A percentile compares a stretch with the other conserved stretches of the same genome.
Evolutionary conservation across 1,284 basidiomycete species (phyloP).

Genomic region (Porogramme epimiltina): DNA sequence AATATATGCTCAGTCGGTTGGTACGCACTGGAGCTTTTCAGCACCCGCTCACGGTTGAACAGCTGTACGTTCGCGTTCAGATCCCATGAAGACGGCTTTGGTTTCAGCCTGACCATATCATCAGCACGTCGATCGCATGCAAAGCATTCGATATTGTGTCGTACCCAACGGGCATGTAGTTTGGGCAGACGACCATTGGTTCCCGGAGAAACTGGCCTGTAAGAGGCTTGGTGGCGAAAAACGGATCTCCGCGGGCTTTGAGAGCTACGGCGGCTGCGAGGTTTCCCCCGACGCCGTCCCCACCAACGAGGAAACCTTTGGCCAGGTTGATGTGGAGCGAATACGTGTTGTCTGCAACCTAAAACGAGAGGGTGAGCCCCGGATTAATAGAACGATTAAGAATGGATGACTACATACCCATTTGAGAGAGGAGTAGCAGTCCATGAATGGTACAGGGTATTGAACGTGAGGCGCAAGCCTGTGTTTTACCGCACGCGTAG

Average conservation of each 20-base stretch:
- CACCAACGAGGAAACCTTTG: conserved; percentile 27
- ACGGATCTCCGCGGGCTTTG: conserved; percentile 23
- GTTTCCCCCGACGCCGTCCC: conserved; percentile 27
- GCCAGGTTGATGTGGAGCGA: conserved; percentile 8
- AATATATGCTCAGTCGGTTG: neutral
- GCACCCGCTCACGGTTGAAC: neutral
- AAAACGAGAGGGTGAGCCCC: neutral
- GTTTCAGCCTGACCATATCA: neutral
- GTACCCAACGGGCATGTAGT: neutral
- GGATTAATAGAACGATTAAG: too few species aligned
- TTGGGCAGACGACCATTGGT: neutral
- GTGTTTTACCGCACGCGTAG: neutral
- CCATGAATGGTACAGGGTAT: conserved; percentile 19
- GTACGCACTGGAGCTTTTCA: neutral
- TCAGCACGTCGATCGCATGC: neutral
- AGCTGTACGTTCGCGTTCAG: neutral
- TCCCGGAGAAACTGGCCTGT: conserved; percentile 15
- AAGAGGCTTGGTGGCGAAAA: conserved; percentile 12
- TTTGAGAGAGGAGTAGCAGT: conserved; percentile 23
- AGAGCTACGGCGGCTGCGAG: conserved; percentile 23
- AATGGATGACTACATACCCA: too few species aligned
- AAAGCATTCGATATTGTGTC: neutral
- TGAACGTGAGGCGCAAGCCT: conserved; percentile 20
- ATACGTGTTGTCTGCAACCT: conserved; percentile 7
- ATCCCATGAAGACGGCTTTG: neutral